Evolutionary conservation across 2,329 filamentous ascomycete genomes (phyloP), one percentile per base, ranked within the genome.

Genomic region (Beauveria scarabaeidicola): DNA sequence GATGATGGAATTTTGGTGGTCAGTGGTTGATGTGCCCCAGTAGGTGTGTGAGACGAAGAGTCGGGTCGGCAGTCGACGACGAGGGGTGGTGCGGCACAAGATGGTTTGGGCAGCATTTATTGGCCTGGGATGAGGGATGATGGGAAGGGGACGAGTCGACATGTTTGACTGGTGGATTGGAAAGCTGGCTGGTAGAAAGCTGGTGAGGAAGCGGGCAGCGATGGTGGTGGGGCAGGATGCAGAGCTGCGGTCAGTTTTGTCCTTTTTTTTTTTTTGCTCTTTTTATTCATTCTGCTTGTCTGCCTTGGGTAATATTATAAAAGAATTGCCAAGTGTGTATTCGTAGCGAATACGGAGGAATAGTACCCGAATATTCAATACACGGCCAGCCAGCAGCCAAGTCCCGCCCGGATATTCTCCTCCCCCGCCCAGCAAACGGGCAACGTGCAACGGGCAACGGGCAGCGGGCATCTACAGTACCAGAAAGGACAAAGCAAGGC

Each of bases 91-190:
- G 40, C 52, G 43, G 52, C 52, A 55, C 43, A 29, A 47, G 52
- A 44, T 36, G 40, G 19, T 56, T 56, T 44, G 53, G 53, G 29
- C 41, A 56, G 19, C 44, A 38, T 36, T 36, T 40, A 56, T 46
- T 56, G 48, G 44, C 43, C 44, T 21, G 29, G 53, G 15, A 56
- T 38, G 44, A n/a, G 29, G 5, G 43, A 48, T 19, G 27, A 17
- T 19, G 25, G 29, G 25, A 17, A 25, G 46, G 17, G 47, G 47
- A 29, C 10, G 48, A 56, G 29, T 36, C 29, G 53, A n/a, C 29
- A 48, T 40, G 53, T 56, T 56, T 48, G 53, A 48, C 43, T 48
- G 53, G 53, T 51, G 47, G 47, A 36, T 25, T 25, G 21, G 19
- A 7, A 25, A 23, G 11, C 44, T 47, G 41, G 50, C 32, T 52